phyloP scores from a whole-genome alignment of 2,329 filamentous ascomycete genomes.

The Pseudocercospora musae region DNA sequence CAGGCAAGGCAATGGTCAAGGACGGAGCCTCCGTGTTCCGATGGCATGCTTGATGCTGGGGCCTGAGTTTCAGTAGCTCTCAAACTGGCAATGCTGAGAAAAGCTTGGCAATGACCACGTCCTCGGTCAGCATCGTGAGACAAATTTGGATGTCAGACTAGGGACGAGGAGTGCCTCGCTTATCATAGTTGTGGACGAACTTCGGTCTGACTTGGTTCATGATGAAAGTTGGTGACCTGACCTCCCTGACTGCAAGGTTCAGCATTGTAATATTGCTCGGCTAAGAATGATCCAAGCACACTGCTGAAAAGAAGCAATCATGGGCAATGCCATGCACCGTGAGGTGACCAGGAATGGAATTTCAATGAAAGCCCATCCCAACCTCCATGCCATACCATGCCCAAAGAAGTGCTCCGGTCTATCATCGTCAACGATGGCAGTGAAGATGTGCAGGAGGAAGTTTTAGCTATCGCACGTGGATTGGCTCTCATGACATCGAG shows the following conservation, averaged over 20 bases:
- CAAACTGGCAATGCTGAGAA: neutral
- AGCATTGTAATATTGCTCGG: neutral
- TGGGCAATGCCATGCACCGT: neutral
- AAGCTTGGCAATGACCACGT: slow-evolving; percentile 4
- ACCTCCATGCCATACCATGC: neutral
- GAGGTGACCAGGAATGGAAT: neutral
- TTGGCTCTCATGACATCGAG: neutral
- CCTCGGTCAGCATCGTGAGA: neutral
- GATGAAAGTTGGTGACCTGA: too few species aligned
- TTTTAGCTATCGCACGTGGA: neutral
- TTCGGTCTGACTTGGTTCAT: neutral
- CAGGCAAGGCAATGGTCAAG: neutral
- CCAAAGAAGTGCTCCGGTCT: neutral
- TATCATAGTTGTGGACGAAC: neutral
- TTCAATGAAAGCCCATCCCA: neutral
- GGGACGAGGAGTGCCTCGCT: neutral
- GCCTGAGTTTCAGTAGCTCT: neutral
- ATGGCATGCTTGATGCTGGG: neutral
- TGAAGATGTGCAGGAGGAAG: neutral
- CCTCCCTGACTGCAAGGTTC: neutral
- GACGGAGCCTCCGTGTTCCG: neutral
- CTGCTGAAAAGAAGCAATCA: neutral
- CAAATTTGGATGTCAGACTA: neutral
- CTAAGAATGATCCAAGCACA: neutral
- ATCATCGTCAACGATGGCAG: neutral